Evolutionary conservation across 1,139 yeast genomes (phyloP).

Genomic region (Yamadazyma epiphylla): DNA sequence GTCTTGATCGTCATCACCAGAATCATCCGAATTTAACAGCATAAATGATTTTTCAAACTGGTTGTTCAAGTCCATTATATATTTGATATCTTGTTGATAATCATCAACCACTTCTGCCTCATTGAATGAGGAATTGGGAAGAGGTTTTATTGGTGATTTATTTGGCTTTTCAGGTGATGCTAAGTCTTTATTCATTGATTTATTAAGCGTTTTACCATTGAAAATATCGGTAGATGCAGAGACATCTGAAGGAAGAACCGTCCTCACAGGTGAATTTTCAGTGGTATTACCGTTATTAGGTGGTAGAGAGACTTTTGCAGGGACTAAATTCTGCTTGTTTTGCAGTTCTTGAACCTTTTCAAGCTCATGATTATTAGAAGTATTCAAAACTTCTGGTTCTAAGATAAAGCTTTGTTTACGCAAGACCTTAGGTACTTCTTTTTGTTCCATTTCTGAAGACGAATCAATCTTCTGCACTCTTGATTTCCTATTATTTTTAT

Average conservation of each 20-base stretch:
- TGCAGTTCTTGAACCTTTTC: conserved; percentile 1
- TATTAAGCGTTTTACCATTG: too few species aligned
- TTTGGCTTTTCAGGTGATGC: too few species aligned
- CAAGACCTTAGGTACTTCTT: too few species aligned
- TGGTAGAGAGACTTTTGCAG: too few species aligned
- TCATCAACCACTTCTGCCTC: conserved; percentile 2
- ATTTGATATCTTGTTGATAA: conserved; percentile 8
- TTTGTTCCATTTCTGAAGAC: neutral
- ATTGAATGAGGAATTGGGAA: conserved; percentile 1
- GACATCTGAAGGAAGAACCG: conserved; percentile 16
- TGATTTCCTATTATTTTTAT: conserved; percentile 1
- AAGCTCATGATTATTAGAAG: conserved; percentile 2
- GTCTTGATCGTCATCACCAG: conserved; percentile 39
- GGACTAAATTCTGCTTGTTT: neutral
- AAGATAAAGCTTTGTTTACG: too few species aligned
- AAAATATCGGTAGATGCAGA: conserved; percentile 17
- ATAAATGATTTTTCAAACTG: conserved; percentile 11
- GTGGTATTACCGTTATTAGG: too few species aligned
- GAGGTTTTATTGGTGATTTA: neutral
- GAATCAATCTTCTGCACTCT: conserved; percentile 1
- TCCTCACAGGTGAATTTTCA: conserved; percentile 12
- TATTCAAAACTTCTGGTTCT: too few species aligned
- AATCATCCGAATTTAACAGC: conserved; percentile 16
- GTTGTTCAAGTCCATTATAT: conserved; percentile 12
- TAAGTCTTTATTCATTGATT: too few species aligned